Percentiles rank a stretch among this genome's conserved stretches.
Conservation (phyloP, 2,329 filamentous ascomycete species). For the Fusarium avenaceum region DNA sequence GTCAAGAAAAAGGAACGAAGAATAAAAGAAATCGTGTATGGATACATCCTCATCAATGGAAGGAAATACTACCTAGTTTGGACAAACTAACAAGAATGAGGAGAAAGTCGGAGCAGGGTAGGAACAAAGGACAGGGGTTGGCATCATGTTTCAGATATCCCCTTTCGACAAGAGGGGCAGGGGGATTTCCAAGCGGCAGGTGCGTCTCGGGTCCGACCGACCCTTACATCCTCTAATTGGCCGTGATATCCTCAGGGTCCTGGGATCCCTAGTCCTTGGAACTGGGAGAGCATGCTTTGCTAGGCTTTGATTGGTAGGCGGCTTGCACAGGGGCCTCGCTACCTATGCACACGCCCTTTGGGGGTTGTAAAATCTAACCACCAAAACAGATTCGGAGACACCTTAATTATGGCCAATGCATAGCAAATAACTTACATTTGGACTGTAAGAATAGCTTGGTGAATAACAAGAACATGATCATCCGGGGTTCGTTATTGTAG, state of each 20-base stretch:
- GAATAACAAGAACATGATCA: not conserved
- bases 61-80: constrained; percentile 16
- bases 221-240: constrained; percentile 26
- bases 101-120: constrained; percentile 18
- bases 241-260: constrained; percentile 6
- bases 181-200: constrained; percentile 38
- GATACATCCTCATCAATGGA: not conserved
- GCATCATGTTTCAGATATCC: constrained; percentile 39
- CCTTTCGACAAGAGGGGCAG: constrained; percentile 20
- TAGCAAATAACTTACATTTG: not conserved
- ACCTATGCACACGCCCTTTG: constrained; percentile 5
- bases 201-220: constrained; percentile 34
- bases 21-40: not conserved
- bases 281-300: constrained; percentile 20
- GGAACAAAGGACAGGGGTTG: constrained; percentile 8
- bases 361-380: constrained; percentile 4
- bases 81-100: constrained; percentile 28
- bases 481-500: not conserved
- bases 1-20: constrained; percentile 20
- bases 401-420: not conserved
- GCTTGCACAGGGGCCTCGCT: not conserved
- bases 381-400: constrained; percentile 8
- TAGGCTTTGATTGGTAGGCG: constrained; percentile 29
- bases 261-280: constrained; percentile 38
- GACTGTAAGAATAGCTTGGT: not conserved